Percentiles rank a stretch among this genome's conserved stretches.
Conservation (phyloP, 305 asterid species). For the Fraxinus nigra region DNA sequence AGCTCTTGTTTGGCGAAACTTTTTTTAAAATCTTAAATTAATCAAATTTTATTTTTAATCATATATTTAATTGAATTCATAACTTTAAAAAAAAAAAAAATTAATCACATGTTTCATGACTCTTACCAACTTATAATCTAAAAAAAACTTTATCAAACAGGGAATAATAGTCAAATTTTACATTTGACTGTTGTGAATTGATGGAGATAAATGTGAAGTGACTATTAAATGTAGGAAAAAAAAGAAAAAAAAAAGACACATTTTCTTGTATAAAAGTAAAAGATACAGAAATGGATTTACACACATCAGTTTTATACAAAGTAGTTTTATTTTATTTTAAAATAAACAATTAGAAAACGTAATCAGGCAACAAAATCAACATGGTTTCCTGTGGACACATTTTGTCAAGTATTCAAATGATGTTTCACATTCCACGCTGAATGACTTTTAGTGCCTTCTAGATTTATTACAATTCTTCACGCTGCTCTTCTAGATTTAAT, state of each 20-base stretch:
- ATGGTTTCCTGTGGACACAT: not conserved
- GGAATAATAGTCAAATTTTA: not conserved
- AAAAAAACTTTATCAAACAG: not conserved
- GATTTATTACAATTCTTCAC: not conserved
- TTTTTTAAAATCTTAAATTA: too few relatives aligned
- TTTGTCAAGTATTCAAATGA: conserved; percentile 15
- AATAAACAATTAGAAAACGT: not conserved
- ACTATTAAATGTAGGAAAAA: not conserved
- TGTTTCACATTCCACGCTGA: not conserved
- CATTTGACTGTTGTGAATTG: not conserved
- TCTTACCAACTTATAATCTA: not conserved
- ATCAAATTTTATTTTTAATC: too few relatives aligned
- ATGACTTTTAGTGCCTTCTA: not conserved
- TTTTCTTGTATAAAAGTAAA: not conserved
- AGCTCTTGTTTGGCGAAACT: not conserved
- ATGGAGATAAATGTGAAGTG: not conserved
- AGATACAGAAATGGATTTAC: not conserved
- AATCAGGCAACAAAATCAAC: conserved; percentile 19
- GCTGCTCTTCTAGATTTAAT: not conserved
- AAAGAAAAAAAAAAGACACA: too few relatives aligned
- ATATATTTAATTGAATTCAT: too few relatives aligned
- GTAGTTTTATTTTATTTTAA: not conserved
- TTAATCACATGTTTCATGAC: not conserved
- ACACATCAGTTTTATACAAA: not conserved
- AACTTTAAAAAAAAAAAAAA: too few relatives aligned